Evolutionary conservation across 441 rosid genomes (phyloP).

Genomic region (Geranium incanum): DNA sequence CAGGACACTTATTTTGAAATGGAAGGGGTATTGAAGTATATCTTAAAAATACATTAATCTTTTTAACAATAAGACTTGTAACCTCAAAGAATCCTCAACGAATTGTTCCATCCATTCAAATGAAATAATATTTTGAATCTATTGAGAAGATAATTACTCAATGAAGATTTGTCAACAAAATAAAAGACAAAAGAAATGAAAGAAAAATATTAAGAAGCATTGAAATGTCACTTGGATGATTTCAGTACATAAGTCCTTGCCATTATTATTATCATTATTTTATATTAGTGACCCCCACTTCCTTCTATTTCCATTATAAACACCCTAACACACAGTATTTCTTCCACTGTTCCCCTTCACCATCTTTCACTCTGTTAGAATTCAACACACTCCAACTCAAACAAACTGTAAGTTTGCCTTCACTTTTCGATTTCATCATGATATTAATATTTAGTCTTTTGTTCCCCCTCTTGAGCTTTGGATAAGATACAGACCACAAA

Average conservation of each 20-base stretch:
- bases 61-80: background rate
- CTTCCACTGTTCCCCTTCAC: conserved; percentile 1
- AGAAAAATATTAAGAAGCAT: background rate
- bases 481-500: background rate
- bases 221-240: background rate
- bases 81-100: background rate
- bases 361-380: background rate
- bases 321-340: background rate
- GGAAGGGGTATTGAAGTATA: background rate
- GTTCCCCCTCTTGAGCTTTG: background rate
- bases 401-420: background rate
- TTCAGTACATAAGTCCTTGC: background rate
- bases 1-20: background rate
- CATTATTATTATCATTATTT: background rate
- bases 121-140: background rate
- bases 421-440: background rate
- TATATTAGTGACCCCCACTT: background rate
- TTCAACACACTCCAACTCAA: background rate
- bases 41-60: background rate
- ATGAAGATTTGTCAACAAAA: background rate
- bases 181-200: background rate
- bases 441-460: background rate
- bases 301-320: background rate
- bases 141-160: background rate
- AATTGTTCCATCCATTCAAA: background rate